Conservation (phyloP, 306 rosid genomes). For the Cajanus cajan region DNA sequence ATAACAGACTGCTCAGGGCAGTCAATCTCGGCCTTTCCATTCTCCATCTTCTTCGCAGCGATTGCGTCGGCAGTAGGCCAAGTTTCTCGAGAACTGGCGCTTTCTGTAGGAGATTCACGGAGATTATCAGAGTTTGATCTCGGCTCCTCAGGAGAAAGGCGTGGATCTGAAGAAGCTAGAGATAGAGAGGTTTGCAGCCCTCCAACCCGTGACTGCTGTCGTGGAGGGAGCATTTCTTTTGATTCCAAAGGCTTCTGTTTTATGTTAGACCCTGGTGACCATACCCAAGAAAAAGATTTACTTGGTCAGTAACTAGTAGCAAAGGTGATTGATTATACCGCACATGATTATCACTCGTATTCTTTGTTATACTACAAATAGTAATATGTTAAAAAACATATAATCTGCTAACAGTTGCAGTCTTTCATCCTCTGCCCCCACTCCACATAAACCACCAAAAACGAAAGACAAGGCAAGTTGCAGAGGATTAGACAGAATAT, state of each 20-base stretch:
- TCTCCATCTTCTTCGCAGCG: conserved; percentile 80
- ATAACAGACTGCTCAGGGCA: conserved; percentile 76
- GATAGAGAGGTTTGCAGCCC: conserved; percentile 82
- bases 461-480: not conserved
- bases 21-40: conserved; percentile 69
- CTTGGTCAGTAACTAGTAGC: conserved; percentile 26
- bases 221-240: conserved; percentile 73
- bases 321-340: not conserved
- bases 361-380: not conserved
- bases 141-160: conserved; percentile 82
- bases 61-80: conserved; percentile 76
- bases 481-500: not conserved
- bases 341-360: not conserved
- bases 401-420: conserved; percentile 4
- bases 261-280: conserved; percentile 62
- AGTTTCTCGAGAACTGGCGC: conserved; percentile 92
- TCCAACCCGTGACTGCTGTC: conserved; percentile 79
- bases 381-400: no score
- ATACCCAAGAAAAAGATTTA: conserved; percentile 47
- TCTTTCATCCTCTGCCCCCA: not conserved
- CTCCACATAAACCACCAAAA: not conserved
- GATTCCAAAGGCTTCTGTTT: conserved; percentile 39
- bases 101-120: conserved; percentile 89
- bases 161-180: conserved; percentile 76
- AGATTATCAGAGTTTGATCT: conserved; percentile 70